A percentile compares a stretch with the other conserved stretches of the same genome.
Conservation (phyloP, 768 basidiomycete species). For the Zangia roseola region DNA sequence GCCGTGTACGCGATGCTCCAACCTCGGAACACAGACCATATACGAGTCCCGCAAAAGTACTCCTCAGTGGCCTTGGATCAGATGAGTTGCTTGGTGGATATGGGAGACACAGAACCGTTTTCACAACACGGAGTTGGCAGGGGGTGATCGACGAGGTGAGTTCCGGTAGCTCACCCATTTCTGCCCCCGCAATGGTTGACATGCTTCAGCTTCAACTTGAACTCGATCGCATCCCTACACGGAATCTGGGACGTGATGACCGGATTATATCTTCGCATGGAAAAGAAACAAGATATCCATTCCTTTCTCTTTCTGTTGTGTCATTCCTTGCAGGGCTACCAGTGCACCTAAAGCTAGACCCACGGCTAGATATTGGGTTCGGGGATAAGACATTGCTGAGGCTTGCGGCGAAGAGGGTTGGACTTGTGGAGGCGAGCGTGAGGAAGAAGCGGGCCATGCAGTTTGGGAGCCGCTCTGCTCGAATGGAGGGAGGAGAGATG, state of each 20-base stretch:
- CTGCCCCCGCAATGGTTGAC: background rate
- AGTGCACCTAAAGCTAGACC: slow-evolving; percentile 81
- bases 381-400: slow-evolving; percentile 91
- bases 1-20: slow-evolving; percentile 46
- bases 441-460: slow-evolving; percentile 96
- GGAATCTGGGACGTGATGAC: slow-evolving; percentile 95
- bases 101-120: slow-evolving; percentile 81
- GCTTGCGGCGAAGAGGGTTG: slow-evolving; percentile 67
- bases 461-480: slow-evolving; percentile 86
- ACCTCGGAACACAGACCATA: slow-evolving; percentile 47
- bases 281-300: slow-evolving; percentile 91
- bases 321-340: slow-evolving; percentile 76
- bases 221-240: slow-evolving; percentile 78
- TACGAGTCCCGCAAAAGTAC: slow-evolving; percentile 71
- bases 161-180: background rate
- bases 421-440: slow-evolving; percentile 67
- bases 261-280: slow-evolving; percentile 89
- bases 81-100: slow-evolving; percentile 97
- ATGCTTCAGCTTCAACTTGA: slow-evolving; percentile 77
- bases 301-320: slow-evolving; percentile 78
- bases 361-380: slow-evolving; percentile 64
- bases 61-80: slow-evolving; percentile 90
- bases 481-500: slow-evolving; percentile 67
- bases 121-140: slow-evolving; percentile 63
- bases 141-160: slow-evolving; percentile 79